These are phyloP conservation scores for Oryza coarctata DNA, from an alignment of 176 grass and related monocot genomes.

Conservation along the genomic window DNA sequence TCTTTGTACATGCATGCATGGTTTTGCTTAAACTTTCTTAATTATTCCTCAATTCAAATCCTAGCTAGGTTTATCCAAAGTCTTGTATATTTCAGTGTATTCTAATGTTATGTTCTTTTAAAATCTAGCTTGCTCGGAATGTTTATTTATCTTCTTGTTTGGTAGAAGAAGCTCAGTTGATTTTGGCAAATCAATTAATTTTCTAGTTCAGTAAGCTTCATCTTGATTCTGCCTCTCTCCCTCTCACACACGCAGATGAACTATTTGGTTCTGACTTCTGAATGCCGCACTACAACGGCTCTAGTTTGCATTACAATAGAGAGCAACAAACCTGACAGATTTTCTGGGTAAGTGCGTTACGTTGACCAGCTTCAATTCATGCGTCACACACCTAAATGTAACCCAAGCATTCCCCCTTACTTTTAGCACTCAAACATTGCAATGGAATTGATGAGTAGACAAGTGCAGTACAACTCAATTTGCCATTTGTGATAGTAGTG, in stretches of 20 bases:
- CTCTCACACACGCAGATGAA: not conserved
- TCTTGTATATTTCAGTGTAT: not conserved
- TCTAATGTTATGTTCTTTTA: not conserved
- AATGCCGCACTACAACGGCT: not conserved
- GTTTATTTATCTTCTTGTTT: not conserved
- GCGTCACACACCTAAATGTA: not conserved
- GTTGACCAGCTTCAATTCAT: not conserved
- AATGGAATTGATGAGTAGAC: not conserved
- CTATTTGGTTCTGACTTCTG: not conserved
- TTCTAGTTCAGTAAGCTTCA: constrained; percentile 3
- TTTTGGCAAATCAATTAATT: not conserved
- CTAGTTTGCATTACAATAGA: not conserved
- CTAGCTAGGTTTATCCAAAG: not conserved
- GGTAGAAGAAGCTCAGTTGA: not conserved
- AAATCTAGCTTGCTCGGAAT: not conserved
- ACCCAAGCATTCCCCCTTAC: not conserved
- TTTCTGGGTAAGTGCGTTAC: not conserved
- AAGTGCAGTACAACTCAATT: not conserved
- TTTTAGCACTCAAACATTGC: not conserved
- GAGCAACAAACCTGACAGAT: not conserved
- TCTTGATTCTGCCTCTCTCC: too few relatives aligned
- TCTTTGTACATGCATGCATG: not conserved
- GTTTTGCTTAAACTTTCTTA: not conserved
- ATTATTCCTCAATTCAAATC: not conserved
- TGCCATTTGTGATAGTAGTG: not conserved